Evolutionary conservation across 148 eudicot species (phyloP), one percentile per base, ranked within the genome.

Genomic region (Camellia lanceoleosa): DNA sequence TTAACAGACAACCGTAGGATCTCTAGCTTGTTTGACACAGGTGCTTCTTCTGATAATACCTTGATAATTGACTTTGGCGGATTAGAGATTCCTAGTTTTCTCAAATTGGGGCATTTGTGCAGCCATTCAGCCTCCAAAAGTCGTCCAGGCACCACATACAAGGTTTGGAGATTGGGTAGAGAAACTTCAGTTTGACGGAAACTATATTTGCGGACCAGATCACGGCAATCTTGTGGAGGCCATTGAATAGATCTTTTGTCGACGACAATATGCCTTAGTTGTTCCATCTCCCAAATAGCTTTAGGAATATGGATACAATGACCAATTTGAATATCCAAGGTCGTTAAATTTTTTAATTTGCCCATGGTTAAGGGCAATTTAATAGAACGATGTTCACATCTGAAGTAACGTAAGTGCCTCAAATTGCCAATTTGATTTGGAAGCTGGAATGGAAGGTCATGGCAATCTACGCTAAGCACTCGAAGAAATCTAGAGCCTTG

Each of bases 391-490:
- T 7, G 30, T 4, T 12, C 62, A 59, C 52, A 60, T 30, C 41
- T 41, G 19, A 73, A 56, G 60, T 46, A 65, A 52, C 7, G 63
- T 30, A 80, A 80, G 52, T 74, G 42, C 2, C 18, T 80, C n/a
- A 80, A 63, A 18, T 79, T 46, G 16, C 64, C 65, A 38, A 80
- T 64, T 38, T 65, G 78, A 23, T 80, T 54, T 3, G 65, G 65
- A 64, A 74, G 23, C 23, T 9, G 47, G 41, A 44, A 38, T 1
- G 76, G 5, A 8, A 55, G 5, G 5, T 38, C 11, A 2, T 54
- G 7, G 23, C 42, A 52, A 10, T 49, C n/a, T 19, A 65, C 19
- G 2, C 8, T 77, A 42, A 77, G 60, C 44, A 65, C 60, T 12
- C 60, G 71, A 11, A 77, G 58, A 15, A 63, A 64, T 63, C 11